These are phyloP conservation scores for Colletotrichum chlorophyti DNA, from an alignment of 2,329 filamentous ascomycete genomes.

Conservation along the genomic window DNA sequence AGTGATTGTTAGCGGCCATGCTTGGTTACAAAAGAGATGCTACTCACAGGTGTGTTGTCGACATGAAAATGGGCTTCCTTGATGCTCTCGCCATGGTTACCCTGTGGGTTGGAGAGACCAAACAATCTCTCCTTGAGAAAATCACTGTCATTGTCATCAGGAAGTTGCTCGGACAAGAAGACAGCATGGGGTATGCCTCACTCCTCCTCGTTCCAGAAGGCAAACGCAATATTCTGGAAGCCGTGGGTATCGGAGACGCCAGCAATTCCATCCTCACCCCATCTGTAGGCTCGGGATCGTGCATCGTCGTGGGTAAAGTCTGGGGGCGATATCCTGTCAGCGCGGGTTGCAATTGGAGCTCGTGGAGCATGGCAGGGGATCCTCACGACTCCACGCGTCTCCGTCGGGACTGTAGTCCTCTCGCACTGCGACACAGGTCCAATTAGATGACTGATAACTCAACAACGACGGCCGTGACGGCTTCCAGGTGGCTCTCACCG, in stretches of 20 bases:
- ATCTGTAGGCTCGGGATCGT: conserved; percentile 85
- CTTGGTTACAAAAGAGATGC: not conserved
- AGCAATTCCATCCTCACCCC: conserved; percentile 97
- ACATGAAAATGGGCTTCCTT: conserved; percentile 97
- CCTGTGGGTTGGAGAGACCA: conserved; percentile 93
- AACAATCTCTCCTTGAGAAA: conserved; percentile 96
- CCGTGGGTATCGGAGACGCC: conserved; percentile 93
- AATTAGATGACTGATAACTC: conserved; percentile 12
- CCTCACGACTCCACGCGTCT: conserved; percentile 94
- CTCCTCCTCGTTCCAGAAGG: conserved; percentile 99
- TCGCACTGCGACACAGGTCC: conserved; percentile 62
- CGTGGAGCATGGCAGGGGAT: conserved; percentile 17
- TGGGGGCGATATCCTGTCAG: conserved; percentile 47
- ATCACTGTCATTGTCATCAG: conserved; percentile 66
- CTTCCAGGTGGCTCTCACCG: conserved; percentile 57
- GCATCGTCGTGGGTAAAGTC: conserved; percentile 96
- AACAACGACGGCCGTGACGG: conserved; percentile 7
- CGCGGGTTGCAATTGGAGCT: conserved; percentile 25
- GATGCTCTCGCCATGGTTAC: conserved; percentile 95
- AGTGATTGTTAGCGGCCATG: conserved; percentile 2
- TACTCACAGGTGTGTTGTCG: conserved; percentile 81
- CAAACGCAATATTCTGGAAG: conserved; percentile 89
- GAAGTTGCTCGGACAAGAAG: conserved; percentile 19
- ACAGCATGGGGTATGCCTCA: conserved; percentile 46
- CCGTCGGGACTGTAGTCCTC: conserved; percentile 92